Base-by-base conservation (phyloP, 73 alveolate genomes). In the Uronychia setigera region DNA sequence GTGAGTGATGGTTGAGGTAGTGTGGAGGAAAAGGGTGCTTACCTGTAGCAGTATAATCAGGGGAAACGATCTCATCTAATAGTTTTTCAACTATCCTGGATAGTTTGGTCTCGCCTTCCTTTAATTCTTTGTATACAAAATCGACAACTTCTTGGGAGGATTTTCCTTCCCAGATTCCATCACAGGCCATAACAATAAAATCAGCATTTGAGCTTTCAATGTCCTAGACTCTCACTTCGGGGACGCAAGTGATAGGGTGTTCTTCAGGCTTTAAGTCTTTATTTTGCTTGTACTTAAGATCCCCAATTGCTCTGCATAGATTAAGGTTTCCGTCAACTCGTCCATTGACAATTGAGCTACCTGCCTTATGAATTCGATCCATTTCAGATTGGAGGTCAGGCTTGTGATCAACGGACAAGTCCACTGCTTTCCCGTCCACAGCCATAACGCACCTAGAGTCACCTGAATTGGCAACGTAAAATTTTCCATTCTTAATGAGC, bases 381-480 rank as follows among this genome's bases (percentile, higher is more conserved):
- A 82, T 94, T 86, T 97, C 99, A n/a, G 74, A 84, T n/a, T 93
- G 95, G 79, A 83, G 83, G 59, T 96, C 98, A 33, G 99, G 99
- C 83, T 97, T 97, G 78, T 97, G 99, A 81, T 97, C 99, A 29
- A 35, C 80, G 33, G 99, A 92, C 34, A 92, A 75, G 88, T 95
- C 94, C 27, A 85, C 35, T 5, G 94, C 95, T 34, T 80, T 87
- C 80, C 97, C 95, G 46, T 89, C 95, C 58, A 90, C 87, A 32
- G 94, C 94, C 34, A 97, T 84, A 19, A 96, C 98, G 28, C 97
- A 86, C 80, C 99, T 89, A 60, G 99, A 96, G 84, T 97, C 99
- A 57, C 99, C 99, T 31, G 99, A 97, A 84, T 97, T 97, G 11
- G 99, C 99, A n/a, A 91, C 89, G 88, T 87, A 97, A 60, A 97